Evolutionary conservation across 345 rosid genomes (phyloP).

Genomic region (Cardiospermum halicacabum): DNA sequence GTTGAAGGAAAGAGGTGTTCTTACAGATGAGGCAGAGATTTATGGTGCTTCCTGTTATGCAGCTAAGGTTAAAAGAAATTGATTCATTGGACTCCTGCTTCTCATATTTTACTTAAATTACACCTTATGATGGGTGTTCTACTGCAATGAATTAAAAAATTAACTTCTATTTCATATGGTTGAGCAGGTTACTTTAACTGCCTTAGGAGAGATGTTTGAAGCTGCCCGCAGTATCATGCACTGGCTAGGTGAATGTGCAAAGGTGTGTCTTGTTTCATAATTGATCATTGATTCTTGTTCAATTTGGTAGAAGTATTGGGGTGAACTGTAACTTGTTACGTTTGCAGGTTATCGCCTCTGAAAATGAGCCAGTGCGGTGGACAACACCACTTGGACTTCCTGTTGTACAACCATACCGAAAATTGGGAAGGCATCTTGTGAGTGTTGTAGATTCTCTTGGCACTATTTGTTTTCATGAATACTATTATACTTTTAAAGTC

Average conservation of each 20-base stretch:
- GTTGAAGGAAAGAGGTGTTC: constrained; percentile 77
- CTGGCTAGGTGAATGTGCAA: constrained; percentile 99
- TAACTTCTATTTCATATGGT: constrained; percentile 16
- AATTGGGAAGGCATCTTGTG: constrained; percentile 66
- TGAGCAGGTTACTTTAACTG: constrained; percentile 73
- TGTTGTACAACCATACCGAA: constrained; percentile 94
- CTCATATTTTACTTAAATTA: neutral
- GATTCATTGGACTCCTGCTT: constrained; percentile 3
- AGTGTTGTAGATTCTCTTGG: constrained; percentile 26
- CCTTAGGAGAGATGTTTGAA: constrained; percentile 92
- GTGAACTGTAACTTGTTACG: constrained; percentile 10
- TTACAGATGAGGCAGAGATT: constrained; percentile 46
- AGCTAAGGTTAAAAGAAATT: constrained; percentile 68
- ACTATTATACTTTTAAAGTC: constrained; percentile 10
- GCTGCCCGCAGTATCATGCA: constrained; percentile 90
- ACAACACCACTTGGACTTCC: constrained; percentile 97
- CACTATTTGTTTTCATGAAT: constrained; percentile 1
- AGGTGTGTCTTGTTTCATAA: constrained; percentile 39
- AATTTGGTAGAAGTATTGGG: neutral
- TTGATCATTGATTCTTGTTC: neutral
- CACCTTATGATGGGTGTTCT: neutral
- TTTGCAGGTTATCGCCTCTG: constrained; percentile 76
- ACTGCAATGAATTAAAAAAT: neutral
- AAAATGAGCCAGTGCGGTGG: constrained; percentile 90
- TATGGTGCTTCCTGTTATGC: constrained; percentile 89